Base-by-base conservation (phyloP, 139 green algal species). In the Ulvella scutata region DNA sequence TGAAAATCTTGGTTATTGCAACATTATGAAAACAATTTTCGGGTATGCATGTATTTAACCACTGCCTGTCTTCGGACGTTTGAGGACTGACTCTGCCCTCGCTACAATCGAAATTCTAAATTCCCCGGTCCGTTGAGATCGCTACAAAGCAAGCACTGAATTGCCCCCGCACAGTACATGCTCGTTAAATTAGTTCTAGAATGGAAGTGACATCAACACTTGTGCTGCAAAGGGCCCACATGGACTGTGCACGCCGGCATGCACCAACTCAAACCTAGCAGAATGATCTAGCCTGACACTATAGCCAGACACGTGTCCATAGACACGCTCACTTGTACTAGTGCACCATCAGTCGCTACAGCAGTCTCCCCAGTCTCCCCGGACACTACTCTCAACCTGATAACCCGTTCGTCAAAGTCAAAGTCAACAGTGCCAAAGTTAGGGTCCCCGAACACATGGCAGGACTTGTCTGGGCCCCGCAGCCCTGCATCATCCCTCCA, bases 351-450 rank as follows among this genome's bases (percentile, higher is more conserved):
- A 10, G 29, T 51, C 38, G 33, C 59, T 59, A 73, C 40, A 43
- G 13, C 44, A 39, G 21, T 75, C 74, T 29, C 74, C 73, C n/a
- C 62, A n/a, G n/a, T 26, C 7, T 67, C 51, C 9, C 51, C 51
- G 20, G 31, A 1, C 51, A 75, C 33, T n/a, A 75, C 33, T 13
- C 67, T 61, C 37, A 78, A 37, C 7, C 76, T 40, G 28, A 78
- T 62, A 33, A 38, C 17, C 40, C 74, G 62, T 28, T 59, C 4
- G 38, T 77, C n/a, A 51, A 51, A 79, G 51, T 79, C 72, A 10
- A 87, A 77, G 60, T 87, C 81, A 0, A 90, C 29, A 74, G 83
- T 81, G 0, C 79, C 80, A 72, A 90, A 90, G 35, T 79, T 82
- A 29, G 85, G 82, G 2, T 74, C 23, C 0, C 37, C 4, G 4